These are phyloP conservation scores for Triticum dicoccoides DNA, from an alignment of 176 grass and related monocot species.

Conservation along the genomic window DNA sequence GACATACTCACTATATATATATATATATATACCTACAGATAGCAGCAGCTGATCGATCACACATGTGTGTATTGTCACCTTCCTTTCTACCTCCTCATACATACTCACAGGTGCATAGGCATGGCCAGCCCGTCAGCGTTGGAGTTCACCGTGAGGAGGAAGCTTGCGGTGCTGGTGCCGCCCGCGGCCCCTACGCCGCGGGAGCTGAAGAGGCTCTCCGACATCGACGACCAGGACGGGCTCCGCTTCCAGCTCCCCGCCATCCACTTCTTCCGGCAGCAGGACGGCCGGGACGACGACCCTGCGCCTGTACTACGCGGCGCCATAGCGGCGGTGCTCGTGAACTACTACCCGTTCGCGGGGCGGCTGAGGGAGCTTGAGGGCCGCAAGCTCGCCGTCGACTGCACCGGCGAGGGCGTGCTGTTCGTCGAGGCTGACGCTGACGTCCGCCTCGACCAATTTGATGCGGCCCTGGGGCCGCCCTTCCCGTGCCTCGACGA, in stretches of 20 bases:
- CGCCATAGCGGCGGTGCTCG: not conserved
- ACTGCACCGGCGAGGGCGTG: not conserved
- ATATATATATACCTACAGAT: too few relatives aligned
- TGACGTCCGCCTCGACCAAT: too few relatives aligned
- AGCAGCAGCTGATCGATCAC: too few relatives aligned
- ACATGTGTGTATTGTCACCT: too few relatives aligned
- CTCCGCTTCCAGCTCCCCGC: not conserved
- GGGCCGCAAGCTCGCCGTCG: not conserved
- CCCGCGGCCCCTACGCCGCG: slow-evolving; percentile 22
- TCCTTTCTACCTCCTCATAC: too few relatives aligned
- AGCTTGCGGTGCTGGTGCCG: not conserved
- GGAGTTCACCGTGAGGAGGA: too few relatives aligned
- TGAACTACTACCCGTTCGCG: not conserved
- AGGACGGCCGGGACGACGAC: not conserved
- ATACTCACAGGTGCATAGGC: too few relatives aligned
- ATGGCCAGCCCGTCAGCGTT: too few relatives aligned
- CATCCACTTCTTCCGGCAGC: not conserved
- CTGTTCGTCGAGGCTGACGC: not conserved
- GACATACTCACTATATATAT: too few relatives aligned
- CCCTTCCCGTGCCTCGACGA: not conserved
- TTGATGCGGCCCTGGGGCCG: not conserved
- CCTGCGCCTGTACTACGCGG: not conserved
- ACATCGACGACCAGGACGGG: not conserved
- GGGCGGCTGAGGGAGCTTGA: not conserved
- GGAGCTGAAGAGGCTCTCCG: not conserved